Evolutionary conservation across 2,329 filamentous ascomycete genomes (phyloP), one percentile per base, ranked within the genome.

Genomic region (Leptographium lundbergii): DNA sequence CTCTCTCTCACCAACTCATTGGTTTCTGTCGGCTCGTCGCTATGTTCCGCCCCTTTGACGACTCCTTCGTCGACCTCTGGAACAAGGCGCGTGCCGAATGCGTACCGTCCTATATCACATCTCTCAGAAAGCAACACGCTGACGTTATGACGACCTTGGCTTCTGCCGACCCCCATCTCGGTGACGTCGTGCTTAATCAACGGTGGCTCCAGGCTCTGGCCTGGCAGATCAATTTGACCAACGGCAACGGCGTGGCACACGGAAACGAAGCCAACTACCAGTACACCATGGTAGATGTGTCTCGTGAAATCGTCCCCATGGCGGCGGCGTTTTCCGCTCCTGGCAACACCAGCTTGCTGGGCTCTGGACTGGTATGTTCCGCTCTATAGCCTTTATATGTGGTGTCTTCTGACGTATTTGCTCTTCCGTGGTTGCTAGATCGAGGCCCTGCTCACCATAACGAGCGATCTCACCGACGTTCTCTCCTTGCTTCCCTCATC

Each of bases 401-500:
- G 7, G 11, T 3, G 11, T 17, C 14, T 29, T 25, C 24, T 51
- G 5, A 51, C n/a, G 10, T 27, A 19, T 42, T 27, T 7, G 14
- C 51, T 19, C 3, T 34, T 6, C 55, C 36, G 24, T 42, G 25
- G 7, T 36, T 32, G 53, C 0, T 65, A 86, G 81, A 83, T 94
- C 61, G 88, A 91, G 68, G 92, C 92, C 68, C 73, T 95, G 14
- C 81, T 94, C 65, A 87, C 91, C 64, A 81, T 91, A 42, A 84
- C 88, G 14, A 87, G 81, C 69, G 84, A 85, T 19, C 76, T 94
- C 62, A 86, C 81, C 9, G 87, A 92, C 63, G 84, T 89, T 25
- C 82, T 95, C 59, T 79, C 85, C 10, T 76, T 85, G 56, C 81
- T 85, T 56, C 81, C 82, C 1, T 73, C 81, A 0, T 78, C 81